A percentile compares a stretch with the other conserved stretches of the same genome.
Conservation (phyloP, 805 yeast species). For the Metschnikowia lochheadii region DNA sequence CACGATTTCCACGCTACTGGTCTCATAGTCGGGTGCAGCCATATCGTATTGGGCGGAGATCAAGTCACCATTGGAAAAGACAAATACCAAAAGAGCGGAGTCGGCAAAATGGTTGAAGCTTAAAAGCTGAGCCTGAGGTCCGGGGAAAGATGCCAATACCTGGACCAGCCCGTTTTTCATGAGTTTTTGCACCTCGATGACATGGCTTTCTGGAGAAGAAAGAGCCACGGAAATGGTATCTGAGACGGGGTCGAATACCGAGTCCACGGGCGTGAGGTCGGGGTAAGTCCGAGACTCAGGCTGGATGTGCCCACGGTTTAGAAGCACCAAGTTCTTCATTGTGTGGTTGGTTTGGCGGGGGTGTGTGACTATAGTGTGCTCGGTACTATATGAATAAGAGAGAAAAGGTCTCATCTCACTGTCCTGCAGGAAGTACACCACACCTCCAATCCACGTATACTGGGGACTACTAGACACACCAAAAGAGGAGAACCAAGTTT, state of each 20-base stretch:
- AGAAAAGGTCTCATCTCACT: slow-evolving; percentile 1
- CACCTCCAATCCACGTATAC: no score
- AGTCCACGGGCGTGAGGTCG: slow-evolving; percentile 50
- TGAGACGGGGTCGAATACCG: slow-evolving; percentile 67
- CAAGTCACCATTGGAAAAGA: slow-evolving; percentile 75
- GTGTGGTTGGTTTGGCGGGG: neutral
- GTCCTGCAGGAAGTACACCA: neutral
- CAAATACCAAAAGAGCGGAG: slow-evolving; percentile 57
- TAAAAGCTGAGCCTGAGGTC: slow-evolving; percentile 37
- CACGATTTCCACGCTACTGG: slow-evolving; percentile 62
- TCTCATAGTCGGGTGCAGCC: slow-evolving; percentile 40
- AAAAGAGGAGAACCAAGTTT: neutral
- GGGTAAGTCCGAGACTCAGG: slow-evolving; percentile 60
- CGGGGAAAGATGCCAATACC: slow-evolving; percentile 59
- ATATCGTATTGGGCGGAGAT: slow-evolving; percentile 60
- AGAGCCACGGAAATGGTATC: slow-evolving; percentile 69
- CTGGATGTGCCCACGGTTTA: slow-evolving; percentile 51
- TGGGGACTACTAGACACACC: no score
- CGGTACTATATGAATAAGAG: no score
- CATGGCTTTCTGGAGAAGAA: slow-evolving; percentile 47
- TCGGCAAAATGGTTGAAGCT: slow-evolving; percentile 71
- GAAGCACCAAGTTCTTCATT: slow-evolving; percentile 48
- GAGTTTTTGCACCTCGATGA: slow-evolving; percentile 74
- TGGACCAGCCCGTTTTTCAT: slow-evolving; percentile 57
- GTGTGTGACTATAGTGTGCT: neutral